A percentile compares a stretch with the other conserved stretches of the same genome.
Evolutionary conservation across 2,329 filamentous ascomycete genomes (phyloP).

Genomic region (Fusarium tupiense): DNA sequence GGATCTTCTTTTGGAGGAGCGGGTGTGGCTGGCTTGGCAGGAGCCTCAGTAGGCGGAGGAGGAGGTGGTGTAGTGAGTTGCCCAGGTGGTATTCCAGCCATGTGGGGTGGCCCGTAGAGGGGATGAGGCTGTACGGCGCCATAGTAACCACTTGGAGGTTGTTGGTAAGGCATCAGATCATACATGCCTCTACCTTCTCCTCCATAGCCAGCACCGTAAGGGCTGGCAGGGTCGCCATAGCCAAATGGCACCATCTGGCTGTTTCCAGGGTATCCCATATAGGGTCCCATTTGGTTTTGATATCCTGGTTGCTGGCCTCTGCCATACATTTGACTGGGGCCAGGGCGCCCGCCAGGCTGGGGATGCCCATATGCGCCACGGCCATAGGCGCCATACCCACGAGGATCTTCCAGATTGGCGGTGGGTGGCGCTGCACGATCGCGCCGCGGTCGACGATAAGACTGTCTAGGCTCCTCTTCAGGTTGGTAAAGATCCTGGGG

Average conservation of each 20-base stretch:
- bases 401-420: constrained; percentile 71
- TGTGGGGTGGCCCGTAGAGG: constrained; percentile 43
- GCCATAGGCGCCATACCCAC: constrained; percentile 67
- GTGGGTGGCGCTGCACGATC: constrained; percentile 49
- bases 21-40: constrained; percentile 55
- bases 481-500: constrained; percentile 45
- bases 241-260: constrained; percentile 61
- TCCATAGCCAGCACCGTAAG: constrained; percentile 55
- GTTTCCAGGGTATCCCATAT: constrained; percentile 51
- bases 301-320: constrained; percentile 52
- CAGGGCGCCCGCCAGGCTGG: constrained; percentile 15
- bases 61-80: constrained; percentile 46
- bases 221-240: constrained; percentile 47
- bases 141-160: constrained; percentile 46
- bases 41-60: constrained; percentile 49
- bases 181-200: constrained; percentile 53
- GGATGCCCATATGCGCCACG: constrained; percentile 43
- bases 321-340: constrained; percentile 44
- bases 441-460: constrained; percentile 37
- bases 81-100: constrained; percentile 53
- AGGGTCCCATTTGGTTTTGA: constrained; percentile 59
- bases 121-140: constrained; percentile 41
- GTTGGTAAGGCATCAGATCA: constrained; percentile 63
- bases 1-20: constrained; percentile 58
- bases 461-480: constrained; percentile 35